A percentile compares a stretch with the other conserved stretches of the same genome.
These are phyloP conservation scores for Fusarium nelsonii DNA, from an alignment of 2,329 filamentous ascomycete genomes.

Conservation along the genomic window DNA sequence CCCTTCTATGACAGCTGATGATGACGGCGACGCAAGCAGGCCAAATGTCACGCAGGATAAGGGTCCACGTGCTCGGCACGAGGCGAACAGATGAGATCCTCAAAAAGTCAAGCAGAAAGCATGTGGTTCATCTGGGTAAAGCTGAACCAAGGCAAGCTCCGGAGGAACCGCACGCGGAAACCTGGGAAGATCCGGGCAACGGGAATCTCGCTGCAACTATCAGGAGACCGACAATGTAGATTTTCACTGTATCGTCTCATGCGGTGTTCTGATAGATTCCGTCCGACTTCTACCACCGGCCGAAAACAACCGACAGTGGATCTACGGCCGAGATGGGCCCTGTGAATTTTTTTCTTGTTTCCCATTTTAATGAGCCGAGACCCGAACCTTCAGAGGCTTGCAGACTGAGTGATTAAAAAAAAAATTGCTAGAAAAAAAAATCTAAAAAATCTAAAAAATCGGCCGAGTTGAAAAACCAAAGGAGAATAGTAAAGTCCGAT, in stretches of 20 bases:
- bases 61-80: slow-evolving; percentile 25
- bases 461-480: slow-evolving; percentile 21
- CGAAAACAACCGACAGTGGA: slow-evolving; percentile 44
- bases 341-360: slow-evolving; percentile 1
- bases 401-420: slow-evolving; percentile 30
- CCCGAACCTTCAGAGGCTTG: neutral
- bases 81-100: slow-evolving; percentile 11
- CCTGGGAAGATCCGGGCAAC: slow-evolving; percentile 33
- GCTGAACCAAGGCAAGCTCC: slow-evolving; percentile 4
- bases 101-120: neutral
- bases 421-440: neutral
- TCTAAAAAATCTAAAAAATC: slow-evolving; percentile 7
- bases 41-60: slow-evolving; percentile 30
- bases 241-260: slow-evolving; percentile 38
- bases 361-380: slow-evolving; percentile 9
- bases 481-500: slow-evolving; percentile 18
- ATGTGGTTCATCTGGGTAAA: neutral
- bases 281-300: slow-evolving; percentile 38
- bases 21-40: slow-evolving; percentile 6
- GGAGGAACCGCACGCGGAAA: slow-evolving; percentile 6
- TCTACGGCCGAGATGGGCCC: slow-evolving; percentile 18
- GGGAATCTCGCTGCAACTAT: slow-evolving; percentile 15
- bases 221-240: slow-evolving; percentile 33
- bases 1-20: neutral
- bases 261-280: slow-evolving; percentile 24